Conservation (phyloP, 1,284 basidiomycete species). For the Heimioporus punctisporus region DNA sequence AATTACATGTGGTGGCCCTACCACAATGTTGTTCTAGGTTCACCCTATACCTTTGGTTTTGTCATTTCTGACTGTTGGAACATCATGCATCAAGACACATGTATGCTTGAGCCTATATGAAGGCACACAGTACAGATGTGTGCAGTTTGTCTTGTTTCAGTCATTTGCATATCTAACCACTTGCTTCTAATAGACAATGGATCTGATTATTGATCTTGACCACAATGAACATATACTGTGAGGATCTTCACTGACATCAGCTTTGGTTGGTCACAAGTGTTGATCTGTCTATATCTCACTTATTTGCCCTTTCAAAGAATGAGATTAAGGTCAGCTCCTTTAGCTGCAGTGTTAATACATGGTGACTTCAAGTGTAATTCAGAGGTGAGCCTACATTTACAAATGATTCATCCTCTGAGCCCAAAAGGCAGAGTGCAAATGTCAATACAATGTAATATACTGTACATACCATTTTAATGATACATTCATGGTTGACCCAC, state of each 20-base stretch:
- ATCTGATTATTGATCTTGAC: slow-evolving; percentile 95
- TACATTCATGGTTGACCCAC: too few species aligned
- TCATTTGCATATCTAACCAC: not conserved
- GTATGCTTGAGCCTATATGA: too few species aligned
- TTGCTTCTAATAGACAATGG: slow-evolving; percentile 70
- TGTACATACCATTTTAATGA: too few species aligned
- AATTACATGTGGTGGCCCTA: slow-evolving; percentile 89
- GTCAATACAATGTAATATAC: too few species aligned
- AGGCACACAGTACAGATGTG: slow-evolving; percentile 94
- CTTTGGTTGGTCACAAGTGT: slow-evolving; percentile 58
- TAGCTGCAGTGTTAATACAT: slow-evolving; percentile 74
- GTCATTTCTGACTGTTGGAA: too few species aligned
- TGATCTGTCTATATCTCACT: not conserved
- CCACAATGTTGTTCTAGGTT: slow-evolving; percentile 70
- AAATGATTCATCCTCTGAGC: too few species aligned
- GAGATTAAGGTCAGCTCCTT: slow-evolving; percentile 95
- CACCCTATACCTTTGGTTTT: slow-evolving; percentile 16
- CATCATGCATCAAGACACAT: slow-evolving; percentile 92
- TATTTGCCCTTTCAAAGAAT: slow-evolving; percentile 68
- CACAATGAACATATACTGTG: slow-evolving; percentile 91
- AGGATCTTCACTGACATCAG: slow-evolving; percentile 69
- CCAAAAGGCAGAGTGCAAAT: too few species aligned
- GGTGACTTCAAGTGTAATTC: slow-evolving; percentile 85
- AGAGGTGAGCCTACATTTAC: too few species aligned
- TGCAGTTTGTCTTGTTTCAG: not conserved